These are phyloP conservation scores for Tylopilus rubrobrunneus DNA, from an alignment of 768 basidiomycete species.

Conservation along the genomic window DNA sequence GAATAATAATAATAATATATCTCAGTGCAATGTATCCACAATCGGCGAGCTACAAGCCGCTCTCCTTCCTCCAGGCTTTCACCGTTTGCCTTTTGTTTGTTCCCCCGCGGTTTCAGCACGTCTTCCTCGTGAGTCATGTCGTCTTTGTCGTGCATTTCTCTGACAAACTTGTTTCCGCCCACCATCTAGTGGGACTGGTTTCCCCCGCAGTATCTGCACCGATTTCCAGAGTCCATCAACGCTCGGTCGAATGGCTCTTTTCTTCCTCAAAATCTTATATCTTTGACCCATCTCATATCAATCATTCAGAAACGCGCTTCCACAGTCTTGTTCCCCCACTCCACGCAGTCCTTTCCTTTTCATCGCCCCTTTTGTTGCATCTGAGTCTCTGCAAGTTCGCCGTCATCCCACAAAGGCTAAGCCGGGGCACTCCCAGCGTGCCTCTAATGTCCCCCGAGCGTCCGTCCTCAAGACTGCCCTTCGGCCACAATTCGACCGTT, in stretches of 20 bases:
- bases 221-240: no score
- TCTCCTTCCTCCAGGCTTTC: conserved; percentile 1
- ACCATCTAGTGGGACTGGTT: conserved; percentile 21
- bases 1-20: neutral
- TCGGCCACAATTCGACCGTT: conserved; percentile 55
- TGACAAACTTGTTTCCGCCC: neutral
- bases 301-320: conserved; percentile 12
- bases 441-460: conserved; percentile 60
- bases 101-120: conserved; percentile 6
- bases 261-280: conserved; percentile 2
- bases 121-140: conserved; percentile 9
- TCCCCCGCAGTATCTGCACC: conserved; percentile 7
- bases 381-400: conserved; percentile 16
- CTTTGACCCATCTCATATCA: conserved; percentile 12
- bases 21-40: neutral
- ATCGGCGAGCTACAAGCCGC: conserved; percentile 1
- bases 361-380: conserved; percentile 19
- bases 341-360: conserved; percentile 16
- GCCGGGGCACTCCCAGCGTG: conserved; percentile 28
- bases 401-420: conserved; percentile 29
- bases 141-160: neutral
- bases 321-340: neutral
- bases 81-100: conserved; percentile 1
- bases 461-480: conserved; percentile 70
- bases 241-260: conserved; percentile 20